These are phyloP conservation scores for Phytophthora kernoviae DNA, from an alignment of 352 stramenopile species.

Conservation along the genomic window DNA sequence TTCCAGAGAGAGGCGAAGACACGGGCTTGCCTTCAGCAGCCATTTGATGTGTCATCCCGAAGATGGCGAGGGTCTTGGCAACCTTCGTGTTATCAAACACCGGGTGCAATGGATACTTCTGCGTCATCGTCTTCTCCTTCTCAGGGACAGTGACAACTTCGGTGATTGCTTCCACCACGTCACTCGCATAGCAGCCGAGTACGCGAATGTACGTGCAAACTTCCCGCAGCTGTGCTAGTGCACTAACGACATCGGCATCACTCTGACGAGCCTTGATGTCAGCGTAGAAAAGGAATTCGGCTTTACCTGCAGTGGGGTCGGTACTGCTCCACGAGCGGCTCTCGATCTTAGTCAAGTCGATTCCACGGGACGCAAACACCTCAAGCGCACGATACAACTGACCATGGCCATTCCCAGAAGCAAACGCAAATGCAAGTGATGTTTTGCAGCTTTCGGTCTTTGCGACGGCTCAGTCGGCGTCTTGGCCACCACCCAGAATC, in stretches of 20 bases:
- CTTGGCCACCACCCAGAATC: conserved; percentile 90
- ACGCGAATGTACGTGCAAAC: conserved; percentile 84
- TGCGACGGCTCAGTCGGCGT: conserved; percentile 24
- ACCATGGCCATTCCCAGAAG: conserved; percentile 59
- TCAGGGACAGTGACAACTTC: neutral
- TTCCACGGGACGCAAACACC: conserved; percentile 63
- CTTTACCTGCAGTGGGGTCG: conserved; percentile 31
- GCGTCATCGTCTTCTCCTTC: conserved; percentile 40
- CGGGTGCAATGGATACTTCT: conserved; percentile 72
- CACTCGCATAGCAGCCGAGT: conserved; percentile 82
- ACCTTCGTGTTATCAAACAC: conserved; percentile 84
- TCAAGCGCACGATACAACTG: conserved; percentile 68
- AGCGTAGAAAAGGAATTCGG: conserved; percentile 77
- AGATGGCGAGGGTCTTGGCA: conserved; percentile 94
- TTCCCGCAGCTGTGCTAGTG: conserved; percentile 77
- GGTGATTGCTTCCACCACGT: conserved; percentile 11
- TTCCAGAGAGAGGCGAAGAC: conserved; percentile 92
- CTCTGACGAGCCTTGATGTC: conserved; percentile 65
- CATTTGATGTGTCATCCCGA: conserved; percentile 94
- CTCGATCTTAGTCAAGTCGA: conserved; percentile 77
- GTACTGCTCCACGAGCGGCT: conserved; percentile 53
- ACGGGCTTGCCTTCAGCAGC: conserved; percentile 92
- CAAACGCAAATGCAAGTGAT: conserved; percentile 75
- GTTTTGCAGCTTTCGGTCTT: conserved; percentile 55
- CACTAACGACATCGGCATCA: conserved; percentile 68